These are phyloP conservation scores for Paecilomyces niveus DNA, from an alignment of 2,329 filamentous ascomycete genomes.

Conservation along the genomic window DNA sequence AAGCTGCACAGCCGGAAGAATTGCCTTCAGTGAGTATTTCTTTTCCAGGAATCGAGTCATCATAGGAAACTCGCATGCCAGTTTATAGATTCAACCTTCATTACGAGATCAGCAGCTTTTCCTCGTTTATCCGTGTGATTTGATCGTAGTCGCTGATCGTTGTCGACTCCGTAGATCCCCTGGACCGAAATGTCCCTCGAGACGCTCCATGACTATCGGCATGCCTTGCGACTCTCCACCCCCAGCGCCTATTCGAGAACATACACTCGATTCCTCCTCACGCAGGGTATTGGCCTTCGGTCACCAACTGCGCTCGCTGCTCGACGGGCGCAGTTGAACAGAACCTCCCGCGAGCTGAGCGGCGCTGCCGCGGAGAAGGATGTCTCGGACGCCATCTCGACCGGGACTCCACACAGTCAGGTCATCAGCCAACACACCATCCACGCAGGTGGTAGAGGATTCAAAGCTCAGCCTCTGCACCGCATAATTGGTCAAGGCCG, in stretches of 20 bases:
- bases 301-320: conserved; percentile 39
- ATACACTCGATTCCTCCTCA: conserved; percentile 42
- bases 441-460: conserved; percentile 6
- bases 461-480: conserved; percentile 9
- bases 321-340: conserved; percentile 18
- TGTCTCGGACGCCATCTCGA: not conserved
- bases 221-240: conserved; percentile 40
- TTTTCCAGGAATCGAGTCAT: not conserved
- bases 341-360: not conserved
- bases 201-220: conserved; percentile 42
- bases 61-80: not conserved
- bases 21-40: conserved; percentile 2
- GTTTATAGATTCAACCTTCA: conserved; percentile 3
- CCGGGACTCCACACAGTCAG: not conserved
- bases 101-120: conserved; percentile 7
- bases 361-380: not conserved
- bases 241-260: conserved; percentile 36
- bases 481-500: conserved; percentile 30
- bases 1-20: conserved; percentile 5
- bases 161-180: conserved; percentile 24
- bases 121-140: not conserved
- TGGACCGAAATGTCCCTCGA: conserved; percentile 38
- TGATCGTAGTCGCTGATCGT: conserved; percentile 4
- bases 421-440: conserved; percentile 1
- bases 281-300: conserved; percentile 36